phyloP scores from a whole-genome alignment of 495 filamentous ascomycete genomes.

The Trichoderma gamsii region DNA sequence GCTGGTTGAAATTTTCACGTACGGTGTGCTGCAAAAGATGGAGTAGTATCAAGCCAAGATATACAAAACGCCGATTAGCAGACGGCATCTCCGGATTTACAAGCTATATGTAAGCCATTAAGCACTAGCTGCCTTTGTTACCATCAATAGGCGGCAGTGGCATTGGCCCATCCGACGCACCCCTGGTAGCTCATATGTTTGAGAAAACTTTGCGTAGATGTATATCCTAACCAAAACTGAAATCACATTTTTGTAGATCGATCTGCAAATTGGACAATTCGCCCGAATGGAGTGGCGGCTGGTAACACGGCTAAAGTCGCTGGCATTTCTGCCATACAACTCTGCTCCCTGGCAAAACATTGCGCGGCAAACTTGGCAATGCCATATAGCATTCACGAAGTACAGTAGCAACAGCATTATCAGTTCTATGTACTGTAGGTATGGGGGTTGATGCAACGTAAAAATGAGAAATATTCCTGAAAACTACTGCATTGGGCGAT shows the following conservation, averaged over 20 bases:
- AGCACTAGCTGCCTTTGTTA: too few species aligned
- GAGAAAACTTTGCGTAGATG: too few species aligned
- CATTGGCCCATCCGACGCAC: too few species aligned
- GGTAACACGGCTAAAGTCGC: constrained; percentile 9
- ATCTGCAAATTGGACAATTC: not conserved
- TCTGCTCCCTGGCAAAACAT: not conserved
- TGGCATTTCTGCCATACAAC: not conserved
- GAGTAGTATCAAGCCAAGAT: not conserved
- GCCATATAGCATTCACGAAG: not conserved
- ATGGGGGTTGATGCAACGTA: not conserved
- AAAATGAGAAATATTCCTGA: not conserved
- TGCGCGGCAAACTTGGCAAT: not conserved
- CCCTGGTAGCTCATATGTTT: too few species aligned
- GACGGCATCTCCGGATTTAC: too few species aligned
- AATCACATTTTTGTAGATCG: too few species aligned
- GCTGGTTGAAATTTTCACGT: not conserved
- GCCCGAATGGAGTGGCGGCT: not conserved
- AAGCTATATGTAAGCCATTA: too few species aligned
- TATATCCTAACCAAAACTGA: too few species aligned
- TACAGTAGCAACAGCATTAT: too few species aligned
- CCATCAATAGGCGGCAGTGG: too few species aligned
- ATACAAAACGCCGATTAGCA: too few species aligned
- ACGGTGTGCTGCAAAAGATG: not conserved
- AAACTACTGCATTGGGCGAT: not conserved
- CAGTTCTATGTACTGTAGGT: too few species aligned